A percentile compares a stretch with the other conserved stretches of the same genome.
Conservation (phyloP, 495 filamentous ascomycete genomes). For the Terfezia boudieri region DNA sequence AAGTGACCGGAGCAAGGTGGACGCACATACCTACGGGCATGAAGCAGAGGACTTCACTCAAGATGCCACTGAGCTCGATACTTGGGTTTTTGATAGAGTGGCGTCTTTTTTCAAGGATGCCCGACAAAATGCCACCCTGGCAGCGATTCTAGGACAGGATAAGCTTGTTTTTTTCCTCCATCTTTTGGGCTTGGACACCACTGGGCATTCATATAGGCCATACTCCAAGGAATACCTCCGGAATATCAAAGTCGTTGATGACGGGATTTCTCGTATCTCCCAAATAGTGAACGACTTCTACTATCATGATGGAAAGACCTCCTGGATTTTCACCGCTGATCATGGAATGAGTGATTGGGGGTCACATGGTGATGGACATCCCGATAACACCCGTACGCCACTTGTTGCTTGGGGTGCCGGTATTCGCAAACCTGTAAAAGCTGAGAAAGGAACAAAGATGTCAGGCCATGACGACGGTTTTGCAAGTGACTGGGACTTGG, state of each 20-base stretch:
- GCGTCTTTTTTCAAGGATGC: conserved; percentile 68
- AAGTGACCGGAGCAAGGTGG: conserved; percentile 52
- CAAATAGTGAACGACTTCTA: conserved; percentile 76
- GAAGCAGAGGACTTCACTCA: conserved; percentile 76
- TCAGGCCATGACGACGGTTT: conserved; percentile 76
- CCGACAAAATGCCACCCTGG: conserved; percentile 49
- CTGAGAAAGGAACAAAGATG: conserved; percentile 25
- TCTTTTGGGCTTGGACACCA: conserved; percentile 85
- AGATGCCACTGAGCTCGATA: conserved; percentile 62
- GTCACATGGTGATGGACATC: conserved; percentile 92
- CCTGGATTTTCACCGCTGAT: conserved; percentile 92
- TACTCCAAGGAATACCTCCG: conserved; percentile 89
- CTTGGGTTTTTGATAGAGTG: conserved; percentile 90
- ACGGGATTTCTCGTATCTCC: conserved; percentile 64
- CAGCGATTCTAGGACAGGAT: conserved; percentile 52
- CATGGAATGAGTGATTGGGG: conserved; percentile 99
- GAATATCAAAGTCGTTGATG: conserved; percentile 86
- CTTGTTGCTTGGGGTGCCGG: conserved; percentile 89
- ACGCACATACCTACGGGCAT: conserved; percentile 59
- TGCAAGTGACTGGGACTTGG: conserved; percentile 69
- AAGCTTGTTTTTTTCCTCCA: conserved; percentile 93
- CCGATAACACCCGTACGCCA: conserved; percentile 89
- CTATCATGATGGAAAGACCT: conserved; percentile 58
- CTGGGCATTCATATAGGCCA: conserved; percentile 66
- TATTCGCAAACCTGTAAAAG: conserved; percentile 49